Evolutionary conservation across 371 early-diverging fungal genomes (phyloP), one percentile per base, ranked within the genome.

Genomic region (Choanephora cucurbitarum): DNA sequence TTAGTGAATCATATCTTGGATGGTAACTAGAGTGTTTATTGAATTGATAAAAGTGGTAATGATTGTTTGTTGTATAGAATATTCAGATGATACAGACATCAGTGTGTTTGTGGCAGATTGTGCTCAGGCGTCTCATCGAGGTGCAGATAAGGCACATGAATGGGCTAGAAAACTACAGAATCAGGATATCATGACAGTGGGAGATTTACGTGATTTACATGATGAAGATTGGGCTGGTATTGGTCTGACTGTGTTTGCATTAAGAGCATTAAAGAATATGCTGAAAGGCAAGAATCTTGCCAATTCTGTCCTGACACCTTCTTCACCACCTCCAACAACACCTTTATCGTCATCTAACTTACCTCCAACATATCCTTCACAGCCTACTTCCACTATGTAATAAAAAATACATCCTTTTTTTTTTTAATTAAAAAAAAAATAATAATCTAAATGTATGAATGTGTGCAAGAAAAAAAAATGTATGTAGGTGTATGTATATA

Each of bases 171-270:
- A 82, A 60, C 71, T 91, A 33, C 79, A 88, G 54, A 65, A 76
- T 34, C 90, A 91, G 64, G 92, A 91, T 60, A 80, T 91, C 52
- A 82, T 90, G 84, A 90, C 90, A 0, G 88, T 91, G 7, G 92
- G 90, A 1, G 91, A 91, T 63, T 69, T 91, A 44, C 79, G 87
- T 23, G 88, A 87, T 42, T 62, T 91, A 15, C 83, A 83, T 39
- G 91, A 91, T 50, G 86, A 87, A 50, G 92, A 91, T 62, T 91
- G 92, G 92, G 69, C 75, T 22, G 80, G 77, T 28, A 75, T 86
- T 44, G 88, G 87, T 2, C 70, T 95, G 55, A 93, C 95, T 3
- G 93, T 95, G 4, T 94, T 94, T 82, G 91, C 94, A 3, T 67
- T 82, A 22, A 82, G 96, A 44, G 91, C 92, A 5, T 75, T 94